Evolutionary conservation across 768 basidiomycete species (phyloP), one percentile per base, ranked within the genome.

Genomic region (Myochromella boudieri): DNA sequence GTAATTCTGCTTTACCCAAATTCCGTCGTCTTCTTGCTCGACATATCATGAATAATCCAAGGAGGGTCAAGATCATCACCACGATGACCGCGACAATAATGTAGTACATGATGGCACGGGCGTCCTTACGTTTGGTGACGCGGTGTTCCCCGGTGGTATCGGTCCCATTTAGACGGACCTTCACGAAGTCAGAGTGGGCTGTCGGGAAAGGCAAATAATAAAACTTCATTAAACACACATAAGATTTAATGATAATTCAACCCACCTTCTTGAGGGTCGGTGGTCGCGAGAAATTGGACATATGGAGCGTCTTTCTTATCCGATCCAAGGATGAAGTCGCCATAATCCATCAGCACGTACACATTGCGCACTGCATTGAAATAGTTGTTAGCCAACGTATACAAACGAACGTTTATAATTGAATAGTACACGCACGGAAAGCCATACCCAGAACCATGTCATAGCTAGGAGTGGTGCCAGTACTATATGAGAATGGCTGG

Each of bases 371-470:
- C 85, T 86, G 20, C 20, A 21, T 10, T 24, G 22, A 9, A 22
- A 37, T 18, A 6, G 27, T n/a, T 25, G 8, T 25, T 48, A 7
- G 36, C 27, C 3, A 25, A 3, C 17, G n/a, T n/a, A n/a, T n/a
- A n/a, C n/a, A n/a, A n/a, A n/a, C n/a, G n/a, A 26, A 6, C 4
- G 25, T n/a, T 26, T 17, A 40, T 7, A 39, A 6, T 20, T 14
- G 31, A 44, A 12, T 5, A 17, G 6, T 28, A 18, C 6, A 71
- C 81, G 57, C 54, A 84, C 84, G 63, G 67, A 87, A 87, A 7
- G 78, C 74, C 83, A 87, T 87, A 45, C 87, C 87, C 36, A 88
- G 69, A 36, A 88, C 76, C 60, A 84, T 75, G 57, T 87, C 85
- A 51, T 73, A 87, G 22, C 62, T 70, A 22, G 75, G 68, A 42